phyloP scores from a whole-genome alignment of 176 grass and related monocot genomes.

The Avena atlantica region DNA sequence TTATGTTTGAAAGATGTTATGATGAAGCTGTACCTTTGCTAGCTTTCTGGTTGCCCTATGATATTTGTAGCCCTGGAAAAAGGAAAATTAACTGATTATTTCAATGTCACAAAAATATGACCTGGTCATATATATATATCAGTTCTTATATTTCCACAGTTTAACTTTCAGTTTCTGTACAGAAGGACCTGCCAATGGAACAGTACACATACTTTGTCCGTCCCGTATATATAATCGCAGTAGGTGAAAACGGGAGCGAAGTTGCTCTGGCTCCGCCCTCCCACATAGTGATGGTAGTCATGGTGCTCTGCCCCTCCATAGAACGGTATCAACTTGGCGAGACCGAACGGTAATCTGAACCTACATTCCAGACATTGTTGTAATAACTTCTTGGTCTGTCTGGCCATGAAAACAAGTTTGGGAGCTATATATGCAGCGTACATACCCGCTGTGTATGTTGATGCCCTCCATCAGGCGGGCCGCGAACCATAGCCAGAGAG shows the following conservation, averaged over 20 bases:
- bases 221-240: neutral
- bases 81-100: neutral
- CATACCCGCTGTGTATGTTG: neutral
- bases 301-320: neutral
- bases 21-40: neutral
- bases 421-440: too few species aligned
- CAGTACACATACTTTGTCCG: neutral
- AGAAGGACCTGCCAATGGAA: neutral
- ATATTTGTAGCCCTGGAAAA: neutral
- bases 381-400: neutral
- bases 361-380: neutral
- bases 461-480: neutral
- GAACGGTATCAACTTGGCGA: neutral
- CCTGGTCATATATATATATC: neutral
- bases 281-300: neutral
- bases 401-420: neutral
- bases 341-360: neutral
- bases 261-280: constrained; percentile 1
- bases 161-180: neutral
- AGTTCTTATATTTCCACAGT: neutral
- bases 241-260: constrained; percentile 7
- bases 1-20: neutral
- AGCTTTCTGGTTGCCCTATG: neutral
- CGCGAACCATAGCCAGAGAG: neutral
- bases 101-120: neutral